phyloP scores from a whole-genome alignment of 257 asterid species.

The Gentiana straminea region DNA sequence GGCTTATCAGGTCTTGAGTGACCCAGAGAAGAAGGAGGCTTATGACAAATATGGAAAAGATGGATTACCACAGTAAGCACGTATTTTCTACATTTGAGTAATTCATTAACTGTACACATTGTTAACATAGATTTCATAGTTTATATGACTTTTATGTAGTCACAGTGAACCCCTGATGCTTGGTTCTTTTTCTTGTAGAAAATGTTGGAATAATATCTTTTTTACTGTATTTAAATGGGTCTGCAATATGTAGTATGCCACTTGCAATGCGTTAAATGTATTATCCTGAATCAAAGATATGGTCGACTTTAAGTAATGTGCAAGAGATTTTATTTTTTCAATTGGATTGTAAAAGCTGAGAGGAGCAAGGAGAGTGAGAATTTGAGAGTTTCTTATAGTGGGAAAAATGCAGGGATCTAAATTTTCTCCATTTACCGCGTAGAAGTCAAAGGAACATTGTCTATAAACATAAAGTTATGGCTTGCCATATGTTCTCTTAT shows the following conservation, averaged over 20 bases:
- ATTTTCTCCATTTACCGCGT: too few relatives aligned
- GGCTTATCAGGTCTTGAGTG: slow-evolving; percentile 82
- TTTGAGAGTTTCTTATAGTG: too few relatives aligned
- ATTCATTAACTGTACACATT: not conserved
- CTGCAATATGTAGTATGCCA: not conserved
- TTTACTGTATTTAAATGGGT: not conserved
- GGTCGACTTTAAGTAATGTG: too few relatives aligned
- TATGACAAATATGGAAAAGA: slow-evolving; percentile 62
- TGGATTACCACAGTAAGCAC: slow-evolving; percentile 50
- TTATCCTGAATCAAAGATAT: too few relatives aligned
- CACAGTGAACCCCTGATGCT: not conserved
- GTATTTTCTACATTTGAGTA: not conserved
- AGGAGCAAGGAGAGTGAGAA: too few relatives aligned
- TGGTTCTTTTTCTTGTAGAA: not conserved
- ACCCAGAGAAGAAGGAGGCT: slow-evolving; percentile 55
- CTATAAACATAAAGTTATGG: too few relatives aligned
- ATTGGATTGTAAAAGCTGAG: too few relatives aligned
- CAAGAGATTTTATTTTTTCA: too few relatives aligned
- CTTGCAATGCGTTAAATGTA: too few relatives aligned
- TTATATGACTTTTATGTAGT: not conserved
- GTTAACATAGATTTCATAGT: not conserved
- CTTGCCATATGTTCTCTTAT: too few relatives aligned
- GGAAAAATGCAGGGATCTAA: too few relatives aligned
- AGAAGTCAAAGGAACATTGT: too few relatives aligned
- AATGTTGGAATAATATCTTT: not conserved